phyloP scores from a whole-genome alignment of 768 basidiomycete genomes.

The Trametopsis cervina region DNA sequence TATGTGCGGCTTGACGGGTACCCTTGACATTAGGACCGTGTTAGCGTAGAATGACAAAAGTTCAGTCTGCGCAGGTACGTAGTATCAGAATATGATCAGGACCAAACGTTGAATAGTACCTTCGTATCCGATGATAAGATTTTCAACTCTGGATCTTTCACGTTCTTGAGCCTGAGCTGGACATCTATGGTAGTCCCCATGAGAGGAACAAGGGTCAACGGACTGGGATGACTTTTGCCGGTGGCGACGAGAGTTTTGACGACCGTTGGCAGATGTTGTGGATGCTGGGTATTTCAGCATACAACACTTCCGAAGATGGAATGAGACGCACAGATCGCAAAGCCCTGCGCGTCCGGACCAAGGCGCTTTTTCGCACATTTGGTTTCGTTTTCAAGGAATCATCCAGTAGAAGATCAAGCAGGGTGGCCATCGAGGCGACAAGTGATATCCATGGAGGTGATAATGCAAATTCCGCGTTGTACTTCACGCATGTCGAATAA shows the following conservation, averaged over 20 bases:
- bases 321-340: slow-evolving; percentile 47
- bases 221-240: slow-evolving; percentile 41
- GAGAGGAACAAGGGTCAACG: slow-evolving; percentile 40
- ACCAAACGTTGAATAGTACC: too few species aligned
- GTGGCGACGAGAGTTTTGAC: slow-evolving; percentile 47
- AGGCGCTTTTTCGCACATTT: slow-evolving; percentile 52
- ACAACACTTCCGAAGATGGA: neutral
- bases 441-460: slow-evolving; percentile 47
- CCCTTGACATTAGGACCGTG: slow-evolving; percentile 63
- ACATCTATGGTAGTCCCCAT: slow-evolving; percentile 70
- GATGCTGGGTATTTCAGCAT: slow-evolving; percentile 19
- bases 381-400: slow-evolving; percentile 46
- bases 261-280: slow-evolving; percentile 39
- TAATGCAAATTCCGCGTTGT: slow-evolving; percentile 37
- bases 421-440: slow-evolving; percentile 46
- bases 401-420: slow-evolving; percentile 54
- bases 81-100: too few species aligned
- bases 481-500: slow-evolving; percentile 43
- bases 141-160: slow-evolving; percentile 35
- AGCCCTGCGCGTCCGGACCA: slow-evolving; percentile 58
- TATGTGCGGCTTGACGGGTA: slow-evolving; percentile 49
- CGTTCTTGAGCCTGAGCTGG: slow-evolving; percentile 54
- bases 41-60: slow-evolving; percentile 55
- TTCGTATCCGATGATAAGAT: slow-evolving; percentile 41
- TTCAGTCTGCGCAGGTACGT: slow-evolving; percentile 42